Base-by-base conservation (phyloP, 2,329 filamentous ascomycete genomes). In the Fusarium cicatricum region DNA sequence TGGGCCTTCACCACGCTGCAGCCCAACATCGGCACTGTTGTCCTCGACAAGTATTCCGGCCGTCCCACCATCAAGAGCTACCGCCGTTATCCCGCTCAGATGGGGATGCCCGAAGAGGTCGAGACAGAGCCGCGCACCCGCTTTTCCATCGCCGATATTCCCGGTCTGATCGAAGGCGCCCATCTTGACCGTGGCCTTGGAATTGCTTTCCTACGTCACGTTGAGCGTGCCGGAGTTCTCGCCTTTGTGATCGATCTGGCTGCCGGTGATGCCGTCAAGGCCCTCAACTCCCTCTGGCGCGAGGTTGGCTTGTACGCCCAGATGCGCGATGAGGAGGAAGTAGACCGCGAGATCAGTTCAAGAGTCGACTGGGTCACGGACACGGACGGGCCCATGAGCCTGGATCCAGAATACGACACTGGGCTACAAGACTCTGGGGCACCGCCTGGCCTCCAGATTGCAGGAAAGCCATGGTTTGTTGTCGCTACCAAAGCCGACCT, bases 1-100 rank as follows among this genome's bases (percentile, higher is more conserved):
- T 99, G 95, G 95, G 94, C 92, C 10, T 99, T 99, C 73, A 99
- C 95, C 3, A 99, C 95, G 0, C 81, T 99, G 9, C 89, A 93
- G 65, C 95, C 95, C 3, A 97, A 96, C 66, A 96, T 99, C 49
- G 95, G 95, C 44, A 99, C 95, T 1, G 92, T 99, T 7, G 89
- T 98, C 12, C 84, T 99, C 11, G 95, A 99, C 74, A 86, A 93
- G 71, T 85, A 95, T 77, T 88, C 87, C 53, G 92, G 93, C 3
- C 86, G 91, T 0, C 91, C 92, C 2, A 51, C 77, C 6, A 74
- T 83, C 39, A 74, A 72, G 37, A 76, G 75, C 45, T 73, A 71
- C 47, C 69, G 71, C 5, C 69, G 64, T 9, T 71, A 71, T 68
- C 62, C 69, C 36, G 71, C 57, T 39, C 63, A 80, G 40, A 77